Evolutionary conservation across 1,139 yeast genomes (phyloP).

Genomic region (Hansenula lynferdii): DNA sequence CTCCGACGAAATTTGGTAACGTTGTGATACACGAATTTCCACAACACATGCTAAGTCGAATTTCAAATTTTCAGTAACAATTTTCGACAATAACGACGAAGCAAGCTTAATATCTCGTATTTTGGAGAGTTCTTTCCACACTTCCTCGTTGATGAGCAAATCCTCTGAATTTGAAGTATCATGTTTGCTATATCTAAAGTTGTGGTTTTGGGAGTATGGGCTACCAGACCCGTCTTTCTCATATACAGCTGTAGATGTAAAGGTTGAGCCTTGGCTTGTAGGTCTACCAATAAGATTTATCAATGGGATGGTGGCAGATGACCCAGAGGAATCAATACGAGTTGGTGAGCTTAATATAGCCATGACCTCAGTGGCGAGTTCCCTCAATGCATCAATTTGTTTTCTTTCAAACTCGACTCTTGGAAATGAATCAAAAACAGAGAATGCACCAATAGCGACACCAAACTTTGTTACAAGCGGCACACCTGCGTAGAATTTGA

Average conservation of each 20-base stretch:
- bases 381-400: conserved; percentile 32
- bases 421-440: conserved; percentile 51
- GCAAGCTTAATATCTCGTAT: conserved; percentile 41
- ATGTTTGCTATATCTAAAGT: conserved; percentile 35
- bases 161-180: conserved; percentile 22
- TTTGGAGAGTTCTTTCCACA: conserved; percentile 38
- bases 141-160: conserved; percentile 14
- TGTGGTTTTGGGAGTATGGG: conserved; percentile 45
- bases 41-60: conserved; percentile 50
- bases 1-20: conserved; percentile 34
- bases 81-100: conserved; percentile 35
- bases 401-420: conserved; percentile 34
- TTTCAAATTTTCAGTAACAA: conserved; percentile 34
- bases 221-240: conserved; percentile 62
- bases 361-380: conserved; percentile 40
- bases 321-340: not conserved
- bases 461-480: conserved; percentile 41
- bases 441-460: conserved; percentile 50
- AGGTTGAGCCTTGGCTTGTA: conserved; percentile 33
- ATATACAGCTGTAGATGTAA: conserved; percentile 36
- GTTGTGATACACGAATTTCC: conserved; percentile 50
- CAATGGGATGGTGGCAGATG: conserved; percentile 9
- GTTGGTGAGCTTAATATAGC: conserved; percentile 34
- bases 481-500: conserved; percentile 60
- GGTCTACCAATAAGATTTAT: conserved; percentile 47